phyloP scores from a whole-genome alignment of 495 filamentous ascomycete genomes.

The Tuber borchii region DNA sequence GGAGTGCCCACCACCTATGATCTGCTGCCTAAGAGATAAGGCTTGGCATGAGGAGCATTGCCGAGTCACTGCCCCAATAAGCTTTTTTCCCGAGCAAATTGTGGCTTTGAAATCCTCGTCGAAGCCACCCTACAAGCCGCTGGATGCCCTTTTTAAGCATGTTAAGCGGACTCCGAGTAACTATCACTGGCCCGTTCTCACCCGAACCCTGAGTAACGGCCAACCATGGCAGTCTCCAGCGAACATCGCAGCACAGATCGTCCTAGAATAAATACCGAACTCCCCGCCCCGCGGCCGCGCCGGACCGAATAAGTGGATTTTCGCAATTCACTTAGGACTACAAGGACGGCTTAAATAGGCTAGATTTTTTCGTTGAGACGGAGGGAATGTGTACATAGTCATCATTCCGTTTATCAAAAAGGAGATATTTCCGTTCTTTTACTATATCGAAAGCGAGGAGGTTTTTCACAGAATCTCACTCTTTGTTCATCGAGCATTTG shows the following conservation, averaged over 20 bases:
- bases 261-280: not conserved
- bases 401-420: not conserved
- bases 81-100: not conserved
- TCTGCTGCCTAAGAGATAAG: not conserved
- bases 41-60: not conserved
- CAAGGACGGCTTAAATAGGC: not conserved
- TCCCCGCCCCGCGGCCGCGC: not conserved
- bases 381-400: not conserved
- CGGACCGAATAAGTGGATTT: not conserved
- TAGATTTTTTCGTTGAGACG: not conserved
- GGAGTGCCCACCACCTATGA: too few species aligned
- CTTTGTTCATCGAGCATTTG: not conserved
- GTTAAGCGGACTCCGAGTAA: not conserved
- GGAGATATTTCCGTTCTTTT: not conserved
- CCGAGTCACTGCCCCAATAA: not conserved
- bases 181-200: not conserved
- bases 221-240: not conserved
- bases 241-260: slow-evolving; percentile 1
- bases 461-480: slow-evolving; percentile 1
- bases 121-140: not conserved
- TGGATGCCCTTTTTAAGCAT: not conserved
- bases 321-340: not conserved
- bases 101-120: not conserved
- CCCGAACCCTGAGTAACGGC: not conserved
- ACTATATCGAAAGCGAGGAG: not conserved